Conservation (phyloP, 331 rosid species). For the Pyrus hybrid region DNA sequence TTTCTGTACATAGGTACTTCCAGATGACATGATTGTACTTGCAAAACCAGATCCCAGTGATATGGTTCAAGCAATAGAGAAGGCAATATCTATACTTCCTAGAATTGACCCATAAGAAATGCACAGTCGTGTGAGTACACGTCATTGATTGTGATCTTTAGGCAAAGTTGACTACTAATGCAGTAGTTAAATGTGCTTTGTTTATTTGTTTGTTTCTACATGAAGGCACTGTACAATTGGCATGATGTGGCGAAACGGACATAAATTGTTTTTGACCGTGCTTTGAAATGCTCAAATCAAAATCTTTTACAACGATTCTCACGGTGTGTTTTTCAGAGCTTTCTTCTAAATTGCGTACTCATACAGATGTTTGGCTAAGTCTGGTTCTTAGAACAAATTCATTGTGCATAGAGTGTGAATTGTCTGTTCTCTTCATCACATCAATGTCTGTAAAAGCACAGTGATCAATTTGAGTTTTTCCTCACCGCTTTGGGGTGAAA, state of each 20-base stretch:
- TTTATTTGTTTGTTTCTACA: slow-evolving; percentile 16
- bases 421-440: not conserved
- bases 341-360: not conserved
- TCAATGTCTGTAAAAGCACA: not conserved
- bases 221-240: slow-evolving; percentile 73
- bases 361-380: not conserved
- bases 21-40: slow-evolving; percentile 88
- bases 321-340: slow-evolving; percentile 36
- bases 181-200: slow-evolving; percentile 4
- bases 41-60: slow-evolving; percentile 84
- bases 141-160: not conserved
- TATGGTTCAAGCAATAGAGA: slow-evolving; percentile 72
- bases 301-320: slow-evolving; percentile 54
- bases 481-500: not conserved
- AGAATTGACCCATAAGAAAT: slow-evolving; percentile 39
- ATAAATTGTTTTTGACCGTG: slow-evolving; percentile 68
- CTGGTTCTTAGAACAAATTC: not conserved
- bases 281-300: slow-evolving; percentile 56
- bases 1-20: slow-evolving; percentile 61
- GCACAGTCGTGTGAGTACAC: slow-evolving; percentile 45
- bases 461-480: not conserved
- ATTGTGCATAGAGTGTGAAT: not conserved
- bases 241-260: slow-evolving; percentile 78
- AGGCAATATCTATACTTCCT: slow-evolving; percentile 53
- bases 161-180: not conserved